phyloP scores from a whole-genome alignment of 257 asterid genomes.

The Asclepias syriaca region DNA sequence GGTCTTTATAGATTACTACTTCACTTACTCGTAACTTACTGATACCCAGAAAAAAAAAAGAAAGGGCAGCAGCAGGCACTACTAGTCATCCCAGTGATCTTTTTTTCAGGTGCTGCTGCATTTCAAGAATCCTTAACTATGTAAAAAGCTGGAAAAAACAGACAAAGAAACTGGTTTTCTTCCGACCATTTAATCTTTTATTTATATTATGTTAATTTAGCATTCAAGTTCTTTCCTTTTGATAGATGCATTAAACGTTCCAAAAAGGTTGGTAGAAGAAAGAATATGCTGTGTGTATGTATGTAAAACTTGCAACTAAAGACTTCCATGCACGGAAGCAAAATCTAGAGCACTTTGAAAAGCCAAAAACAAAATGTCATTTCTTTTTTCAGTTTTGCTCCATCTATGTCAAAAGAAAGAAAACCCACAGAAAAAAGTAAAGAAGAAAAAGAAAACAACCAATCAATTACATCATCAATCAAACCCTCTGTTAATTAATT shows the following conservation, averaged over 20 bases:
- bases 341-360: not conserved
- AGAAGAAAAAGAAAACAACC: not conserved
- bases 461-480: slow-evolving; percentile 1
- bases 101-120: not conserved
- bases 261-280: not conserved
- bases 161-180: not conserved
- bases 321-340: not conserved
- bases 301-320: not conserved
- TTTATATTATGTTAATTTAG: too few species aligned
- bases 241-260: not conserved
- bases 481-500: slow-evolving; percentile 7
- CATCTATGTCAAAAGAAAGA: slow-evolving; percentile 13
- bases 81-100: not conserved
- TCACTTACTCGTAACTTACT: too few species aligned
- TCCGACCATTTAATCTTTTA: too few species aligned
- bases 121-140: not conserved
- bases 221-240: too few species aligned
- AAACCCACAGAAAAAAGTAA: not conserved
- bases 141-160: slow-evolving; percentile 1
- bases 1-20: not conserved
- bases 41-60: too few species aligned
- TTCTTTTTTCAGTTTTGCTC: not conserved
- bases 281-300: not conserved
- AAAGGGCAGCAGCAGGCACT: too few species aligned
- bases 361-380: too few species aligned